Conservation (phyloP, 805 yeast genomes). For the Saturnispora silvae region DNA sequence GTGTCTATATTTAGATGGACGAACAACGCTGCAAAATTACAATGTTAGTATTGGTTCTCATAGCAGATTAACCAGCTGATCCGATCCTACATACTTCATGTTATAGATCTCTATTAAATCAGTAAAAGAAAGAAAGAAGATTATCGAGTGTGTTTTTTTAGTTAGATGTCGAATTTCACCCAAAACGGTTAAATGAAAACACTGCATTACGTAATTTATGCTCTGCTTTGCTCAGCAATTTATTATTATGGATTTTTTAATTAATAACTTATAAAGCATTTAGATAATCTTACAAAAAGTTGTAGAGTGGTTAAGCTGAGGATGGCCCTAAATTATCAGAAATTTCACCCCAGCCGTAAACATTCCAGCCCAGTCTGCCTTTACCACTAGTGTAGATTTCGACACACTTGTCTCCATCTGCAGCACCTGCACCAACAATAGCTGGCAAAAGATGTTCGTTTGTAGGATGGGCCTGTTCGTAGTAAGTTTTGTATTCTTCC, state of each 20-base stretch:
- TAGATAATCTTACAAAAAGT: too few relatives aligned
- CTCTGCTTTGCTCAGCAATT: too few relatives aligned
- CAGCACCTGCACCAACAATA: slow-evolving; percentile 50
- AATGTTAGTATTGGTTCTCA: not conserved
- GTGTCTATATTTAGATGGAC: slow-evolving; percentile 95
- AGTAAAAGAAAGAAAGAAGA: too few relatives aligned
- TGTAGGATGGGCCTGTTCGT: slow-evolving; percentile 56
- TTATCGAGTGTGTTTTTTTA: too few relatives aligned
- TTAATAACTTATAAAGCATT: too few relatives aligned
- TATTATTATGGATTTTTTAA: too few relatives aligned
- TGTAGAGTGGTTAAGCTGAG: too few relatives aligned
- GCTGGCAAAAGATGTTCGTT: slow-evolving; percentile 65
- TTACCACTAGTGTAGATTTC: slow-evolving; percentile 36
- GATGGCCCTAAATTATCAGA: too few relatives aligned
- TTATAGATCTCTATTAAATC: too few relatives aligned
- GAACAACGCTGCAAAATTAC: slow-evolving; percentile 52
- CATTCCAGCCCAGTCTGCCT: slow-evolving; percentile 57
- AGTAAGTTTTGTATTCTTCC: slow-evolving; percentile 24
- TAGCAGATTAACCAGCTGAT: not conserved
- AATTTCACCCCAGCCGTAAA: slow-evolving; percentile 34
- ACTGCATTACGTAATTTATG: not conserved
- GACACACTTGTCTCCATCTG: slow-evolving; percentile 32
- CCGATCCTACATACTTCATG: not conserved
- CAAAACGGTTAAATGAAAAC: too few relatives aligned
- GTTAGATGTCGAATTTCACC: too few relatives aligned